phyloP scores from a whole-genome alignment of 805 yeast genomes.

The Schizosaccharomyces osmophilus region DNA sequence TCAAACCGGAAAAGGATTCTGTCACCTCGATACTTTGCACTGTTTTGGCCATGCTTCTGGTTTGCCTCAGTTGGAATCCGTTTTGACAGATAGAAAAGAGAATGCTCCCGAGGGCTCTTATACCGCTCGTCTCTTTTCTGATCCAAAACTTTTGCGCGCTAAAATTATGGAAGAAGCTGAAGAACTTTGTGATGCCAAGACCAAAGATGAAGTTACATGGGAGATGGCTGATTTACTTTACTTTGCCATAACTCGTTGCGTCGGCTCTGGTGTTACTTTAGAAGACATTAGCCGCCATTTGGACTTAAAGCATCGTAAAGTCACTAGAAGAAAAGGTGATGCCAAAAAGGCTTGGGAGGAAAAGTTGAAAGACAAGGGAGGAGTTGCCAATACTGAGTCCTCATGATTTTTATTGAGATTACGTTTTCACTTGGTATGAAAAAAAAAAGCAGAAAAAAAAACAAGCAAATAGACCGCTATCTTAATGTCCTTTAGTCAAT shows the following conservation, averaged over 20 bases:
- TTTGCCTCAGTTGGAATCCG: constrained; percentile 37
- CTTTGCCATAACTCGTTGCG: constrained; percentile 39
- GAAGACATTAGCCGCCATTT: constrained; percentile 65
- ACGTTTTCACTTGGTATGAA: too few species aligned
- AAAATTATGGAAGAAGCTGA: constrained; percentile 91
- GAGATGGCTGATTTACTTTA: constrained; percentile 82
- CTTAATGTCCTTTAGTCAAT: too few species aligned
- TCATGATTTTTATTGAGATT: not conserved
- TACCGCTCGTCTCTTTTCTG: constrained; percentile 67
- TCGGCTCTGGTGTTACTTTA: constrained; percentile 53
- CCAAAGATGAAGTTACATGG: constrained; percentile 60
- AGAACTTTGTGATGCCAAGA: constrained; percentile 66
- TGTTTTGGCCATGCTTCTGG: constrained; percentile 64
- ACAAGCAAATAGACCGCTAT: too few species aligned
- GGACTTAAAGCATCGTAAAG: constrained; percentile 60
- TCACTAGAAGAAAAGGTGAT: constrained; percentile 84
- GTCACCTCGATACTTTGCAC: constrained; percentile 60
- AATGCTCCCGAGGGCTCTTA: constrained; percentile 85
- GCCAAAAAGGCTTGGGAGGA: constrained; percentile 61
- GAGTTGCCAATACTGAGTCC: not conserved
- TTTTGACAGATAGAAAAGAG: constrained; percentile 33
- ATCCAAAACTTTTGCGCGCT: constrained; percentile 49
- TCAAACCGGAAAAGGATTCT: constrained; percentile 73
- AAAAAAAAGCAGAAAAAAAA: too few species aligned
- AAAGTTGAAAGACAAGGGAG: constrained; percentile 7